Base-by-base conservation (phyloP, 2,329 filamentous ascomycete genomes). In the Claviceps sp. region DNA sequence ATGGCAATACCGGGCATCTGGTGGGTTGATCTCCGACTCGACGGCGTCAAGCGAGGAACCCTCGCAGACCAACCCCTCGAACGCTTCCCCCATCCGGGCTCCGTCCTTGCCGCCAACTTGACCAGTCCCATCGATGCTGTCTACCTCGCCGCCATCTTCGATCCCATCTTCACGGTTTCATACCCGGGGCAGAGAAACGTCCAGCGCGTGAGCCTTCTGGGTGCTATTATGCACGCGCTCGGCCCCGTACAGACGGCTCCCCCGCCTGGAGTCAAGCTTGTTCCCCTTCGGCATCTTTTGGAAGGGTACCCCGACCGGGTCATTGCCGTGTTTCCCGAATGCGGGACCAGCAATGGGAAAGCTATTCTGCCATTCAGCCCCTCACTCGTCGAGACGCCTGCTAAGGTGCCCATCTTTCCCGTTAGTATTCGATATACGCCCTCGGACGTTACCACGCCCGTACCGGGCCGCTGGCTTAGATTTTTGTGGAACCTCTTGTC, bases 11-110 rank as follows among this genome's bases (percentile, higher is more conserved):
- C 90, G 0, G 91, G 93, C 29, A 87, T 98, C 53, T 97, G 90
- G 89, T 97, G 91, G 91, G 84, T 96, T 52, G 93, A 98, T 68
- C 74, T 98, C n/a, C 91, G 96, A 67, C 88, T 98, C 58, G 93
- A 98, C 66, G 91, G 91, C 53, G 93, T 98, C 50, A 90, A 88
- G 69, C 87, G 89, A 70, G 93, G 93, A 71, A 90, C 85, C 26
- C 74, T 95, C 36, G 83, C 85, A 46, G 83, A 85, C 61, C 83
- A 89, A 60, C 82, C 85, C 40, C 72, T 76, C 52, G 75, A 82
- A 54, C 81, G 88, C 42, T 80, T 97, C 17, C 93, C 93, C 1
- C 80, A 85, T 52, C 80, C 84, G 4, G 82, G 86, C 46, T 86
- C 84, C 52, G 76, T 98, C 59, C 93, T 98, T 60, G 90, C 88